These are phyloP conservation scores for Allium sativum DNA, from an alignment of 106 monocot species.

Conservation along the genomic window DNA sequence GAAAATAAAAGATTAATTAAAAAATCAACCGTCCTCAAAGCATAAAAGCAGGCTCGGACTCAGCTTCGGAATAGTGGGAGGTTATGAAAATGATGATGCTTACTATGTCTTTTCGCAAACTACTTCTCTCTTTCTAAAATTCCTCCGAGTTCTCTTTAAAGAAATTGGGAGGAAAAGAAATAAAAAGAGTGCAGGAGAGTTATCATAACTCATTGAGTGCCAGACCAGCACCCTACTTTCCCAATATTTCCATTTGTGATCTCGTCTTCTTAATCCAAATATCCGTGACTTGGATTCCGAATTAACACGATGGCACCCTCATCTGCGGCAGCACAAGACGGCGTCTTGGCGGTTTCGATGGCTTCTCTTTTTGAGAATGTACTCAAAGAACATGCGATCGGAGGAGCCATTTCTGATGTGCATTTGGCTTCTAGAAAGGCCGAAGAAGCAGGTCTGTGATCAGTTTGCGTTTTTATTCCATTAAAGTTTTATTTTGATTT, in stretches of 20 bases:
- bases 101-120: slow-evolving; percentile 1
- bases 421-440: slow-evolving; percentile 86
- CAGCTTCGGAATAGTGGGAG: slow-evolving; percentile 2
- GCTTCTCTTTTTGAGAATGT: slow-evolving; percentile 75
- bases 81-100: background rate
- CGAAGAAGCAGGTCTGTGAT: slow-evolving; percentile 53
- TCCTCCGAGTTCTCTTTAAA: background rate
- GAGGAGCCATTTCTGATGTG: slow-evolving; percentile 45
- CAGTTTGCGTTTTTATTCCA: no score
- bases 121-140: background rate
- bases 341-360: slow-evolving; percentile 40
- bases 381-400: slow-evolving; percentile 49
- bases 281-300: slow-evolving; percentile 1
- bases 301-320: background rate
- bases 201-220: background rate
- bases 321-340: slow-evolving; percentile 26
- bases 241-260: no score
- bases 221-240: no score
- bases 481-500: no score
- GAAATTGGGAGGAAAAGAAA: background rate
- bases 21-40: background rate
- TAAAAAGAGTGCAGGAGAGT: background rate
- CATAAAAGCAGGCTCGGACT: background rate
- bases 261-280: background rate
- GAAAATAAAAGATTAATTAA: background rate